Evolutionary conservation across 208 protist genomes (phyloP).

Genomic region (Histomonas meleagridis): DNA sequence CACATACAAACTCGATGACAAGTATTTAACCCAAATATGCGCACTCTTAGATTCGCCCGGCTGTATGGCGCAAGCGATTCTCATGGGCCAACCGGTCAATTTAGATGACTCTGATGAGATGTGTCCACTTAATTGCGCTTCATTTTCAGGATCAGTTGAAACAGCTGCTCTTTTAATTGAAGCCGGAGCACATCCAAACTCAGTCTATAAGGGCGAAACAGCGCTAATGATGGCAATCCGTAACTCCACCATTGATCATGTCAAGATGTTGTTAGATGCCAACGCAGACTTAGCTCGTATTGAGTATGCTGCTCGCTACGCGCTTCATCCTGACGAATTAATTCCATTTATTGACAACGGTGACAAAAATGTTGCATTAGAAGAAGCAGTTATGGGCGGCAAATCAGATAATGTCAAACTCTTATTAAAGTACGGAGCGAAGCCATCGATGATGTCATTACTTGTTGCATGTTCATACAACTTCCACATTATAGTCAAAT

Average conservation of each 20-base stretch:
- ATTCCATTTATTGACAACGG: background rate
- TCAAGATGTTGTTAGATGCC: background rate
- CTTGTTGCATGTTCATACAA: slow-evolving; percentile 15
- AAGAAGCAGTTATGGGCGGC: background rate
- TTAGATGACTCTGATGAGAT: background rate
- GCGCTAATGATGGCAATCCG: background rate
- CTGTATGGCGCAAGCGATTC: background rate
- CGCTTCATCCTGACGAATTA: background rate
- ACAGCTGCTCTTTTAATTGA: slow-evolving; percentile 19
- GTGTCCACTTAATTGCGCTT: background rate
- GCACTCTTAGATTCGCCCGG: background rate
- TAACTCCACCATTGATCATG: background rate
- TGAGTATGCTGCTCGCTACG: background rate
- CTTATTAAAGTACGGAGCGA: background rate
- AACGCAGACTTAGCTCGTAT: background rate
- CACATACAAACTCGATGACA: background rate
- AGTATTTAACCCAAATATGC: slow-evolving; percentile 15
- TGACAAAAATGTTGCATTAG: background rate
- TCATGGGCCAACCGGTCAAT: background rate
- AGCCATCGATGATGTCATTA: background rate
- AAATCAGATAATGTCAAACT: background rate
- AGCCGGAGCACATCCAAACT: slow-evolving; percentile 3
- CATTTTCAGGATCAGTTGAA: background rate
- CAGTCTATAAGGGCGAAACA: background rate
- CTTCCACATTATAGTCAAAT: background rate